phyloP scores from a whole-genome alignment of 768 basidiomycete genomes.

The Hortiboletus campestris region DNA sequence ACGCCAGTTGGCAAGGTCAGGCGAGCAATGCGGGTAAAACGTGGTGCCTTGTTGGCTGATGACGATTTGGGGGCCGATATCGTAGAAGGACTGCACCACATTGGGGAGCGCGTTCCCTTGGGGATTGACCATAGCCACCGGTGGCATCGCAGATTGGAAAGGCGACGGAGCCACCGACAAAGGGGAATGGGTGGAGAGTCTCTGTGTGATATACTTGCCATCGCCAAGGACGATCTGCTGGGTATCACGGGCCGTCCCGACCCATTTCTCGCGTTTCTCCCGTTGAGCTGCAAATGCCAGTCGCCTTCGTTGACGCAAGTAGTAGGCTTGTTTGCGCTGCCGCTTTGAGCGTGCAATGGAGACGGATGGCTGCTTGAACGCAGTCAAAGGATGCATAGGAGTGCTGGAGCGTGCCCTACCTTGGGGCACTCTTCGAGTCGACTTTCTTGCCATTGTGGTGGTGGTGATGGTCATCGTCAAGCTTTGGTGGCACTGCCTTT shows the following conservation, averaged over 20 bases:
- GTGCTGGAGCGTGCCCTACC: slow-evolving; percentile 30
- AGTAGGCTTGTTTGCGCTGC: slow-evolving; percentile 24
- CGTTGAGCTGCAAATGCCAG: slow-evolving; percentile 23
- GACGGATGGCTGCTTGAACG: slow-evolving; percentile 24
- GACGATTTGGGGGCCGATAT: slow-evolving; percentile 37
- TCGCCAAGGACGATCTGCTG: slow-evolving; percentile 38
- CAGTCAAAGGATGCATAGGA: slow-evolving; percentile 21
- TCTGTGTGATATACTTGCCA: slow-evolving; percentile 40
- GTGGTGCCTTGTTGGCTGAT: slow-evolving; percentile 38
- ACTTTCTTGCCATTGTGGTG: slow-evolving; percentile 21
- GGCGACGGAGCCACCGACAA: slow-evolving; percentile 11
- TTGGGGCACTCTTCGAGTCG: slow-evolving; percentile 20
- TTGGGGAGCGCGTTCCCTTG: neutral
- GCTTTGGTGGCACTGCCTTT: neutral
- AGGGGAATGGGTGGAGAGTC: slow-evolving; percentile 5
- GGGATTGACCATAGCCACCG: slow-evolving; percentile 1
- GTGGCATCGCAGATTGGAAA: slow-evolving; percentile 13
- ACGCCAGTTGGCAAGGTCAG: slow-evolving; percentile 36
- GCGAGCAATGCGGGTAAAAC: slow-evolving; percentile 41
- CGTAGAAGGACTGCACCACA: slow-evolving; percentile 21
- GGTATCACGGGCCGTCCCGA: slow-evolving; percentile 36
- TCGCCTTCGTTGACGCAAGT: slow-evolving; percentile 18
- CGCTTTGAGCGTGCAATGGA: slow-evolving; percentile 14
- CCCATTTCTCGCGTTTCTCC: slow-evolving; percentile 31
- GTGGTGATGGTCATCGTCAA: neutral